Percentiles rank a stretch among this genome's conserved stretches.
These are phyloP conservation scores for Noccaea bulbosa DNA, from an alignment of 345 rosid genomes.

Conservation along the genomic window DNA sequence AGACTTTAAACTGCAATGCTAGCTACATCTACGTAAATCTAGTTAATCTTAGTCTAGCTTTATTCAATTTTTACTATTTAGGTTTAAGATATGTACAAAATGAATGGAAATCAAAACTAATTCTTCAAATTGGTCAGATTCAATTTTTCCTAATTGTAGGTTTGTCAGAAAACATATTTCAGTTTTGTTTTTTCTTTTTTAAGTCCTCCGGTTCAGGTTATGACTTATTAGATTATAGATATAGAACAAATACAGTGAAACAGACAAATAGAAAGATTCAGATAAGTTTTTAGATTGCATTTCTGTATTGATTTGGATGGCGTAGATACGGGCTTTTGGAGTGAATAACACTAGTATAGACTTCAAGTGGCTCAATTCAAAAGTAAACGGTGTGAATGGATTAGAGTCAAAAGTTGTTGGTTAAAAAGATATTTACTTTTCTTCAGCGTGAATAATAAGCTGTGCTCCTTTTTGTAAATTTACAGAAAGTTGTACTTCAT, in stretches of 20 bases:
- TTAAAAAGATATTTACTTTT: constrained; percentile 28
- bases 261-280: constrained; percentile 19
- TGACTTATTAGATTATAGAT: neutral
- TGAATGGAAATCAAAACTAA: neutral
- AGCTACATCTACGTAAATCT: too few species aligned
- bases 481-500: neutral
- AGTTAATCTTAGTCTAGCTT: too few species aligned
- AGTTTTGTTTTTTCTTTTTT: neutral
- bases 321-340: constrained; percentile 15
- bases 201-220: constrained; percentile 2
- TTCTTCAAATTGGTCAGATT: neutral
- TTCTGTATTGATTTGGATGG: constrained; percentile 14
- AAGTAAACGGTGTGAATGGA: constrained; percentile 38
- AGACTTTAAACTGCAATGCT: too few species aligned
- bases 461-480: neutral
- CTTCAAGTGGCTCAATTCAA: constrained; percentile 30
- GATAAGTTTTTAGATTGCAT: constrained; percentile 9
- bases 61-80: neutral
- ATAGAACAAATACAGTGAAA: neutral
- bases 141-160: neutral
- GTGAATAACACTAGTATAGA: constrained; percentile 26
- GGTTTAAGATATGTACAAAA: neutral
- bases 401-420: constrained; percentile 38
- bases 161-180: too few species aligned
- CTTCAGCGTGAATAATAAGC: neutral